phyloP scores from a whole-genome alignment of 164 flowering plant species.

The Platanus orientalis region DNA sequence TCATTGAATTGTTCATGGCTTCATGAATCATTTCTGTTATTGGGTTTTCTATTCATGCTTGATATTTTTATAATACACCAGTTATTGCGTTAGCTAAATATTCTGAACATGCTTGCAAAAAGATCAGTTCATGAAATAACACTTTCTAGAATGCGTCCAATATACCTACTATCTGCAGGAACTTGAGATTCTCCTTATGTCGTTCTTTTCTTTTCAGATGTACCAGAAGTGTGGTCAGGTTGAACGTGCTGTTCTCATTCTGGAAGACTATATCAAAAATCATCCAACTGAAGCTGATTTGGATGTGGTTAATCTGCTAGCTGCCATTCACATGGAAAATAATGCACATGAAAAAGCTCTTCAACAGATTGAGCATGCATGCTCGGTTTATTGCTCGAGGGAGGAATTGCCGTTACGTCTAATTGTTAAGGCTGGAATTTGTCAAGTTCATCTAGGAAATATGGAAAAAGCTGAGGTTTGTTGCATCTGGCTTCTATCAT shows the following conservation, averaged over 20 bases:
- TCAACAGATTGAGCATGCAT: slow-evolving; percentile 55
- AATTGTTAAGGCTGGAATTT: slow-evolving; percentile 64
- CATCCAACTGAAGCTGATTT: slow-evolving; percentile 41
- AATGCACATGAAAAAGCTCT: slow-evolving; percentile 50
- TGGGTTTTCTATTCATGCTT: too few relatives aligned
- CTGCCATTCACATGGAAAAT: slow-evolving; percentile 45
- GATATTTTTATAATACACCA: too few relatives aligned
- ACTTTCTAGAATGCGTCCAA: too few relatives aligned
- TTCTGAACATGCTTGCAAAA: too few relatives aligned
- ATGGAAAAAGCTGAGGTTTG: slow-evolving; percentile 73
- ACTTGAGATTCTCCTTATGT: not conserved
- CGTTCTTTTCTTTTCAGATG: slow-evolving; percentile 30
- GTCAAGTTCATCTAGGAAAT: slow-evolving; percentile 62
- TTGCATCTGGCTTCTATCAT: not conserved
- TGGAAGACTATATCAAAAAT: slow-evolving; percentile 53
- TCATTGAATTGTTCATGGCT: too few relatives aligned
- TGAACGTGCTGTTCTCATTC: slow-evolving; percentile 44
- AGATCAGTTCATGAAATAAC: too few relatives aligned
- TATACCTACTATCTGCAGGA: not conserved
- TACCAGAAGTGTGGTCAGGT: slow-evolving; percentile 52
- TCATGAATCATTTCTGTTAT: too few relatives aligned
- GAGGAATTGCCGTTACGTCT: slow-evolving; percentile 50
- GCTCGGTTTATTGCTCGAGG: slow-evolving; percentile 23
- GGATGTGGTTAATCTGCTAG: slow-evolving; percentile 52
- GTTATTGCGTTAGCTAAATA: too few relatives aligned